phyloP scores from a whole-genome alignment of 129 eudicot genomes.

The Tanacetum coccineum region DNA sequence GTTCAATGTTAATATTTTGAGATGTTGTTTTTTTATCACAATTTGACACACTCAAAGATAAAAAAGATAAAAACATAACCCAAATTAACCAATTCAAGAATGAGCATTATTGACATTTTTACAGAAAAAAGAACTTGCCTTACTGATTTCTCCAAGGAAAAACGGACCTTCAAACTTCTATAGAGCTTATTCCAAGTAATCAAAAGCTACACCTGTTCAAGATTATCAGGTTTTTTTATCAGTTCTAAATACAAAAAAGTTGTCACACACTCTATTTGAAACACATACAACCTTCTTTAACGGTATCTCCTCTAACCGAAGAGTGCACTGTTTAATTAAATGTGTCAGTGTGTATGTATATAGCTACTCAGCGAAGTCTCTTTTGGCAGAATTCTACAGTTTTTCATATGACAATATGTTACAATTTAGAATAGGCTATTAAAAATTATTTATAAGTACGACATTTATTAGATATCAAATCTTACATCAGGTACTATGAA shows the following conservation, averaged over 20 bases:
- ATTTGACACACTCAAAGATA: too few relatives aligned
- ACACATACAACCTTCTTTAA: conserved; percentile 47
- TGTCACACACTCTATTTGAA: background rate
- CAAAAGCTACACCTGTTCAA: conserved; percentile 56
- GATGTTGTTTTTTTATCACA: too few relatives aligned
- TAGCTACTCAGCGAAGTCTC: conserved; percentile 65
- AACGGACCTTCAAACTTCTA: conserved; percentile 66
- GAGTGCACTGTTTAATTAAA: conserved; percentile 26
- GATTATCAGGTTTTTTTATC: background rate
- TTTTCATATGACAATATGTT: conserved; percentile 7
- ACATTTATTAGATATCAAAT: background rate
- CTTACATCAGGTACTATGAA: conserved; percentile 63
- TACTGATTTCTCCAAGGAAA: conserved; percentile 70
- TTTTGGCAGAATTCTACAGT: conserved; percentile 51
- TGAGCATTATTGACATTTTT: background rate
- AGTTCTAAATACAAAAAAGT: background rate
- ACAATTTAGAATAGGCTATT: background rate
- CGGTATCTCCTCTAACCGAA: conserved; percentile 47
- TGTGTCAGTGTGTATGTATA: conserved; percentile 37
- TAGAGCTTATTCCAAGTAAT: conserved; percentile 69
- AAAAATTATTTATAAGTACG: too few relatives aligned
- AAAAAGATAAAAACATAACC: too few relatives aligned
- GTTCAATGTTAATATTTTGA: too few relatives aligned
- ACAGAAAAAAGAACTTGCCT: conserved; percentile 31
- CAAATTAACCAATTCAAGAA: too few relatives aligned